Base-by-base conservation (phyloP, 1,139 yeast species). In the Kurtzmaniella quercitrusa region DNA sequence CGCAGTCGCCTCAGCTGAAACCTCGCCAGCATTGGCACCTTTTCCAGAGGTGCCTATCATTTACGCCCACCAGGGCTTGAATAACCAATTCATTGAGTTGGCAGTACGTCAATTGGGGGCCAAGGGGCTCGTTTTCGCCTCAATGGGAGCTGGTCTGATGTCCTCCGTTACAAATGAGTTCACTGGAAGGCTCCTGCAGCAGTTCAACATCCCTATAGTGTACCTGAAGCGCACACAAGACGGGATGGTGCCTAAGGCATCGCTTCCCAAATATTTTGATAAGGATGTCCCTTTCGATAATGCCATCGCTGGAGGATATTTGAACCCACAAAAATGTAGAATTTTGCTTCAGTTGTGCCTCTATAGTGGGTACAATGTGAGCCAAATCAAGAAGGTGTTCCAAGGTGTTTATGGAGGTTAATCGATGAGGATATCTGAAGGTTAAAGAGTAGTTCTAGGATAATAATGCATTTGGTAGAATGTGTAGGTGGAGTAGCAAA, bases 61-160 rank as follows among this genome's bases (percentile, higher is more conserved):
- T 10, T 82, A 77, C 55, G 82, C 78, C 31, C 83, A 81, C 51
- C 88, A 82, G 56, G 81, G 84, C 0, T 67, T 82, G 50, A 73
- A 77, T 46, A 67, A 75, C 39, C 65, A 67, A 40, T 49, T 81
- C 14, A 63, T 82, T 10, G 68, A 69, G 37, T 50, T 79, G 17
- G 68, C 76, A 0, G 58, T 73, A 14, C 67, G 70, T 34, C 65
- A 69, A 16, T 63, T 78, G 52, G 65, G 64, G 7, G 67, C 71
- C 3, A 62, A 69, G 47, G 89, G 88, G 2, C 57, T 82, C 18
- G 79, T 82, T 1, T 63, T 82, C 41, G 89, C 88, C 0, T 79
- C 86, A 3, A 77, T 82, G 76, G 89, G 89, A 33, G 86, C 88
- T 0, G 89, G 89, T 0, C 78, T 85, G 2, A 62, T 82, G 63